Percentiles rank a stretch among this genome's conserved stretches.
Evolutionary conservation across 352 stramenopile genomes (phyloP).

Genomic region (Pythium periplocum): DNA sequence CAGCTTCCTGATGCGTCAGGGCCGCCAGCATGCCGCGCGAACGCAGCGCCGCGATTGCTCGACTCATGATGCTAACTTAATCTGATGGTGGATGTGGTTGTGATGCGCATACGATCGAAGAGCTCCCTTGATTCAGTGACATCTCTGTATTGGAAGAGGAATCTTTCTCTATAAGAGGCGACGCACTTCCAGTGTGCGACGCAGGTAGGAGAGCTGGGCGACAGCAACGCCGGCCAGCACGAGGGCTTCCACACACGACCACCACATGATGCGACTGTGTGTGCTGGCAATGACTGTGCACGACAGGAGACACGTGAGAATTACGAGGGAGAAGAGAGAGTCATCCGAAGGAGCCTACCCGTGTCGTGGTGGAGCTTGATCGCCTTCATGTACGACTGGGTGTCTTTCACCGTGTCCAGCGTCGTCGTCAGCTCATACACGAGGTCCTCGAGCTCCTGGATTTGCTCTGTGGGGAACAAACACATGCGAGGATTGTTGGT

Average conservation of each 20-base stretch:
- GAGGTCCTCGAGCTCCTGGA: conserved; percentile 81
- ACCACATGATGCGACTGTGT: conserved; percentile 79
- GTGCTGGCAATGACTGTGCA: conserved; percentile 76
- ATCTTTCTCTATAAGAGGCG: conserved; percentile 56
- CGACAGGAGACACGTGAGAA: not conserved
- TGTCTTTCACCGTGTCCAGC: conserved; percentile 85
- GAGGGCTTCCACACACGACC: conserved; percentile 70
- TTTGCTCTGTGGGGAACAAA: conserved; percentile 50
- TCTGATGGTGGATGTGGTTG: conserved; percentile 1
- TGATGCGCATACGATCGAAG: conserved; percentile 1
- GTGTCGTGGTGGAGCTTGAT: conserved; percentile 78
- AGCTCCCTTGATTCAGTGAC: conserved; percentile 12
- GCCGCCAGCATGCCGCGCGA: conserved; percentile 69
- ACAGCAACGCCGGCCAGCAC: conserved; percentile 64
- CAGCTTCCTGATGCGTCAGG: conserved; percentile 60
- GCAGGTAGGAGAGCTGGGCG: conserved; percentile 81
- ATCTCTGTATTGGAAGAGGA: conserved; percentile 1
- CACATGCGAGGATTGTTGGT: not conserved
- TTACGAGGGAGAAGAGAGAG: not conserved
- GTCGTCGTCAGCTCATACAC: conserved; percentile 84
- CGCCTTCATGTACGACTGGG: conserved; percentile 82
- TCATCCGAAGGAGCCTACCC: conserved; percentile 25
- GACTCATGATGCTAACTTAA: conserved; percentile 46
- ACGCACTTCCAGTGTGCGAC: conserved; percentile 79
- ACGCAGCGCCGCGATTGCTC: conserved; percentile 52